Conservation (phyloP, 2,329 filamentous ascomycete genomes). For the Sporothrix euskadiensis region DNA sequence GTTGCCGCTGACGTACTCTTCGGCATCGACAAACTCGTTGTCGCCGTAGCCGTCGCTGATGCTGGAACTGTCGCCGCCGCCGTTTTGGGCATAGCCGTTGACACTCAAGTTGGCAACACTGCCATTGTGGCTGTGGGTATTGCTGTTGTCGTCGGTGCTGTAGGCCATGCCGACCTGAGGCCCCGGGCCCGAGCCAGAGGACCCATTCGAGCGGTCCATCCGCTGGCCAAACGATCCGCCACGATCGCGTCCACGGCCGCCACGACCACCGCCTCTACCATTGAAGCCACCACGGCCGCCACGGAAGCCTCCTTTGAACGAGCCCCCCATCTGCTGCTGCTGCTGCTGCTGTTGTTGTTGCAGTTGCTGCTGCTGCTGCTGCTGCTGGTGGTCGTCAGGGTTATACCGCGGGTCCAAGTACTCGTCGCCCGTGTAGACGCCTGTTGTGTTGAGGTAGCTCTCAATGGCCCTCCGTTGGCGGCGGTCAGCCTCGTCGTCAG, state of each 20-base stretch:
- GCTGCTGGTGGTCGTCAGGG: constrained; percentile 26
- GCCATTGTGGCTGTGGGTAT: constrained; percentile 33
- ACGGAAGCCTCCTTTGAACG: background rate
- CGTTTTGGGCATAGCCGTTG: background rate
- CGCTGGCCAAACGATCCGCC: constrained; percentile 20
- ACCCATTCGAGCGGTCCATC: constrained; percentile 19
- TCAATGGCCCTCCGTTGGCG: constrained; percentile 32
- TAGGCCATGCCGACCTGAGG: constrained; percentile 23
- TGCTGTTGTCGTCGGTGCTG: constrained; percentile 20
- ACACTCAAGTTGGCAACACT: background rate
- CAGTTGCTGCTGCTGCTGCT: background rate
- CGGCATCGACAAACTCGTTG: background rate
- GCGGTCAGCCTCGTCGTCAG: background rate
- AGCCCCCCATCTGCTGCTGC: background rate
- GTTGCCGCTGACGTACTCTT: constrained; percentile 13
- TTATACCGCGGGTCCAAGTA: constrained; percentile 37
- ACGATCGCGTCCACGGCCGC: constrained; percentile 12
- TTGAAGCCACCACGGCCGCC: constrained; percentile 11
- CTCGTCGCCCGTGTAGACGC: constrained; percentile 35
- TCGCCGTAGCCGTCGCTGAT: constrained; percentile 8
- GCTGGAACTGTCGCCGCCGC: constrained; percentile 10
- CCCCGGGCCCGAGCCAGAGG: background rate
- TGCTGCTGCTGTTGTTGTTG: background rate
- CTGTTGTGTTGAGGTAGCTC: constrained; percentile 37
- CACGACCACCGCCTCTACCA: background rate